These are phyloP conservation scores for Yamadazyma spencermartinsiae DNA, from an alignment of 1,139 yeast species.

Conservation along the genomic window DNA sequence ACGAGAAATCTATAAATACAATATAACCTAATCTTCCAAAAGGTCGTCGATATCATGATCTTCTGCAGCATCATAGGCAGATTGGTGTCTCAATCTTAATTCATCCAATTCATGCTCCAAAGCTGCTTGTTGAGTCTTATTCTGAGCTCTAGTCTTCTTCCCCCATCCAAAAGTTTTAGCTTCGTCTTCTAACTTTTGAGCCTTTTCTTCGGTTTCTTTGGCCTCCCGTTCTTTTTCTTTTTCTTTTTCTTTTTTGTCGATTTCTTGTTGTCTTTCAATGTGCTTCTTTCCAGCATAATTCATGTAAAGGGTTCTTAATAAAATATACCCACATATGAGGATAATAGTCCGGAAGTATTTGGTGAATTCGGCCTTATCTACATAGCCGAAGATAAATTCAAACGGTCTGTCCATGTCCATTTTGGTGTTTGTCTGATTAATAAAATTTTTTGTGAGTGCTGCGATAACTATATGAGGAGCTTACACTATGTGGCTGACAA, in stretches of 20 bases:
- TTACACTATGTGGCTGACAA: no score
- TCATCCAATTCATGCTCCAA: slow-evolving; percentile 48
- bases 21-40: slow-evolving; percentile 58
- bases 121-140: slow-evolving; percentile 53
- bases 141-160: slow-evolving; percentile 62
- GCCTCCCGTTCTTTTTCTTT: slow-evolving; percentile 36
- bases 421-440: no score
- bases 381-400: slow-evolving; percentile 37
- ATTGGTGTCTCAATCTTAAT: slow-evolving; percentile 44
- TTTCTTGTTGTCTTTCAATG: slow-evolving; percentile 48
- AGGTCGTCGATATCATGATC: slow-evolving; percentile 68
- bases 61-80: slow-evolving; percentile 55
- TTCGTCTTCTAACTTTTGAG: slow-evolving; percentile 35
- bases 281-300: slow-evolving; percentile 52
- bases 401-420: slow-evolving; percentile 14
- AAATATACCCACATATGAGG: slow-evolving; percentile 36
- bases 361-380: slow-evolving; percentile 33
- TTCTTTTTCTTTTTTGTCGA: slow-evolving; percentile 46
- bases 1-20: no score
- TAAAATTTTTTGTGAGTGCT: no score
- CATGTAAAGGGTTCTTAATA: slow-evolving; percentile 38
- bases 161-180: slow-evolving; percentile 75
- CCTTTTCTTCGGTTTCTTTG: slow-evolving; percentile 29
- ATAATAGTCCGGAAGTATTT: slow-evolving; percentile 42
- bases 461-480: no score